Conservation (phyloP, 2,329 filamentous ascomycete species). For the Emmonsia crescens region DNA sequence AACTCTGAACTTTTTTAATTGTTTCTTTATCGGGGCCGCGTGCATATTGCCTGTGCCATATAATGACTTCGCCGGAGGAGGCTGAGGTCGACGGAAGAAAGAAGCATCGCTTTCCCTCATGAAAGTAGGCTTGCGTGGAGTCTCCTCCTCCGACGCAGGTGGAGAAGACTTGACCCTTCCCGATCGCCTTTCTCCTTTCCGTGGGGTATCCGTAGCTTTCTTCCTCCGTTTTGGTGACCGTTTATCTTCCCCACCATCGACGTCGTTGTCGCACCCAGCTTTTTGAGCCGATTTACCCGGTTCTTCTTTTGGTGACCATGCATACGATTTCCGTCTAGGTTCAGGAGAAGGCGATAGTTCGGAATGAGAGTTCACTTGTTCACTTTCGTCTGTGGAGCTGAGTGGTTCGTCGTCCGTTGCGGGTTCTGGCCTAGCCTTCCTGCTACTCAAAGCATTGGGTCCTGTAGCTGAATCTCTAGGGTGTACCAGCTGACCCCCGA, state of each 20-base stretch:
- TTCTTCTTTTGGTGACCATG: constrained; percentile 1
- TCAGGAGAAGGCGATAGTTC: constrained; percentile 4
- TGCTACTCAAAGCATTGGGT: background rate
- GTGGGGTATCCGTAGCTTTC: background rate
- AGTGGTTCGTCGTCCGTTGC: constrained; percentile 27
- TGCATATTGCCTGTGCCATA: background rate
- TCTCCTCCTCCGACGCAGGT: background rate
- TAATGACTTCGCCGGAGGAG: background rate
- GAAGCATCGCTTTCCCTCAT: background rate
- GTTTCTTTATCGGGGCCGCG: background rate
- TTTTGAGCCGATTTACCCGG: background rate
- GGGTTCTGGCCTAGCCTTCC: constrained; percentile 14
- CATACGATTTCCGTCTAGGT: background rate
- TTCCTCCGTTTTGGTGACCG: constrained; percentile 2
- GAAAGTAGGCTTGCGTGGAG: background rate
- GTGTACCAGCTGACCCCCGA: constrained; percentile 6
- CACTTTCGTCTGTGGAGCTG: constrained; percentile 25
- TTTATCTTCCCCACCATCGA: background rate
- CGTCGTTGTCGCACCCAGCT: background rate
- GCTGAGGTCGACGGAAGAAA: background rate
- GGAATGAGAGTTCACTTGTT: constrained; percentile 3
- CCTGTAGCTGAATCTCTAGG: background rate
- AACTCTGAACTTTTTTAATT: background rate
- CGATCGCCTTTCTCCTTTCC: background rate
- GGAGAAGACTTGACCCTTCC: background rate